Evolutionary conservation across 129 eudicot genomes (phyloP), one percentile per base, ranked within the genome.

Genomic region (Centaurea solstitialis): DNA sequence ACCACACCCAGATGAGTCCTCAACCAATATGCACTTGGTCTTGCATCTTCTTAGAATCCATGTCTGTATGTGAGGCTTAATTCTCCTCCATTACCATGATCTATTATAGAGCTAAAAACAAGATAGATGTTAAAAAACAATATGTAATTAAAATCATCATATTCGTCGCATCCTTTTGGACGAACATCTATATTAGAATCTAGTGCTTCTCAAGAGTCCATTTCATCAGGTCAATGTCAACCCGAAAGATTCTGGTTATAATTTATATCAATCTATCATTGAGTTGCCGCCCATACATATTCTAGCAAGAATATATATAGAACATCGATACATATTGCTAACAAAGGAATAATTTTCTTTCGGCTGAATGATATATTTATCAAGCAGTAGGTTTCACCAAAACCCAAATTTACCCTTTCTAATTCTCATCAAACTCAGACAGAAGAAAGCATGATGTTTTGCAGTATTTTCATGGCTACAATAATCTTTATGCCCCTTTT

Each of bases 251-350:
- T 47, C 82, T 24, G 23, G 6, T 67, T 53, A 5, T 68, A 6
- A 45, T 22, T 47, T 22, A 47, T 38, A n/a, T 24, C 5, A 28
- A 66, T 78, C 30, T 26, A 26, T 26, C 82, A 17, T 68, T 75
- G 70, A 79, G 82, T 33, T 80, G 73, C 84, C 84, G 37, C 84
- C 84, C 62, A 80, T 80, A 80, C 47, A 26, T 50, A 75, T 80
- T 73, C 74, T 40, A 80, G 70, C 70, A 62, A 80, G 7, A 80
- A 61, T 28, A 80, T 0, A 79, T 57, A 57, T 0, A n/a, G 22
- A 3, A 68, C 41, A 18, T 79, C 50, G 38, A 57, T 47, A 47
- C 4, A 12, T 33, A 59, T 71, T 20, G 38, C 40, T 71, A 35
- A 70, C 83, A 53, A 26, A 79, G 72, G 71, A 57, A 59, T 70